phyloP scores from a whole-genome alignment of 306 rosid genomes.

The Dalbergia cochinchinensis region DNA sequence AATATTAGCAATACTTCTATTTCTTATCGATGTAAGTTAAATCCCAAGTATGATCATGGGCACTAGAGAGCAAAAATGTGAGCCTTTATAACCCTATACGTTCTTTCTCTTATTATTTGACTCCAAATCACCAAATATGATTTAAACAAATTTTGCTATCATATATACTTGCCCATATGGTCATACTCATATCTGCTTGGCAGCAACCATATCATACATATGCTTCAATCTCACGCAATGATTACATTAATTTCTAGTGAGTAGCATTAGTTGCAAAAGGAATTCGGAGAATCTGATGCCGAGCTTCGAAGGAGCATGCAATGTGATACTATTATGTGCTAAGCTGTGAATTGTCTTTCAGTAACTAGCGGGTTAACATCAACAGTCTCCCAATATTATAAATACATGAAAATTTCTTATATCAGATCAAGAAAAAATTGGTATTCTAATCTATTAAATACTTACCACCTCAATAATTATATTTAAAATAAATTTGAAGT shows the following conservation, averaged over 20 bases:
- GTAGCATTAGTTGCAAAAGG: not conserved
- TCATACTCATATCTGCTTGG: not conserved
- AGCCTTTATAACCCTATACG: not conserved
- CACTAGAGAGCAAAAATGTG: not conserved
- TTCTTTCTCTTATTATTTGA: not conserved
- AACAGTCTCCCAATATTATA: not conserved
- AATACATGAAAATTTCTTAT: not conserved
- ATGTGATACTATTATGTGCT: not conserved
- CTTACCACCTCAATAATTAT: no score
- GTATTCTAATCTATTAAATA: no score
- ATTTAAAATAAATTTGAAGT: no score
- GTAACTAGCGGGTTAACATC: not conserved
- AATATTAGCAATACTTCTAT: no score
- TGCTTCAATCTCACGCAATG: not conserved
- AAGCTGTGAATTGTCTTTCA: not conserved
- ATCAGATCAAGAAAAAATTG: no score
- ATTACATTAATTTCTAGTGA: not conserved
- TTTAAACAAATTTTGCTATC: not conserved
- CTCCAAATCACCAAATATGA: not conserved
- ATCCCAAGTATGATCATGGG: not conserved
- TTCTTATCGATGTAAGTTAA: no score
- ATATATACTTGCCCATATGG: not conserved
- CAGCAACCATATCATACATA: not conserved
- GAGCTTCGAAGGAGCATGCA: not conserved
- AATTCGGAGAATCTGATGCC: not conserved